Evolutionary conservation across 805 yeast species (phyloP).

Genomic region (Myxozyma vanderwaltii): DNA sequence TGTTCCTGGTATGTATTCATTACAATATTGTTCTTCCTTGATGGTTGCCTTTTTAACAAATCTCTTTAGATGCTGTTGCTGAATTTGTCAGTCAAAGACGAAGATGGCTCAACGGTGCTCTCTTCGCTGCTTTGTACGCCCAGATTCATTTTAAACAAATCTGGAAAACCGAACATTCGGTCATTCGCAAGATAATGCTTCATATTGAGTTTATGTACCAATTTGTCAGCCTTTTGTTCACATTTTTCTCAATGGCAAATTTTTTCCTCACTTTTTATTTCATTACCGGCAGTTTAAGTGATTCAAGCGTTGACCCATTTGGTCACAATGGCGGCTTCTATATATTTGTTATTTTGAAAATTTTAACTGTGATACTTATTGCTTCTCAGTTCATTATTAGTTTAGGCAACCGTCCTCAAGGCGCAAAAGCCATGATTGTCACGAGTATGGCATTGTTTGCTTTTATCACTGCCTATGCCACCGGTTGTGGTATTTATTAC

Average conservation of each 20-base stretch:
- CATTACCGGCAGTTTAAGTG: slow-evolving; percentile 75
- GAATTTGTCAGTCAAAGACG: slow-evolving; percentile 90
- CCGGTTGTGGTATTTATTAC: slow-evolving; percentile 80
- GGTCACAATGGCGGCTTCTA: slow-evolving; percentile 64
- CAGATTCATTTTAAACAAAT: slow-evolving; percentile 73
- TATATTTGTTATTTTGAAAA: slow-evolving; percentile 73
- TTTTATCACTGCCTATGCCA: slow-evolving; percentile 74
- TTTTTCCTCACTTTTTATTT: slow-evolving; percentile 89
- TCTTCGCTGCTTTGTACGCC: slow-evolving; percentile 90
- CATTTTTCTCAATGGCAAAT: slow-evolving; percentile 92
- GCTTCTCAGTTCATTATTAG: slow-evolving; percentile 86
- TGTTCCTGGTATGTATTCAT: slow-evolving; percentile 72
- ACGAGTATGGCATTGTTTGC: slow-evolving; percentile 81
- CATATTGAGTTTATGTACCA: slow-evolving; percentile 82
- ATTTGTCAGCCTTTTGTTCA: slow-evolving; percentile 67
- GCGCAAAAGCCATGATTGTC: slow-evolving; percentile 77
- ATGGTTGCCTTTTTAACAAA: not conserved
- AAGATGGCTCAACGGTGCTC: slow-evolving; percentile 96
- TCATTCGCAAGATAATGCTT: slow-evolving; percentile 65
- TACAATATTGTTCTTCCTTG: slow-evolving; percentile 42
- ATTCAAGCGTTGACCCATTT: slow-evolving; percentile 43
- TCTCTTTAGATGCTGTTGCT: slow-evolving; percentile 52
- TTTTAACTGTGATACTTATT: slow-evolving; percentile 81
- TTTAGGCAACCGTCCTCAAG: slow-evolving; percentile 92
- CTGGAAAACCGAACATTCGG: slow-evolving; percentile 73